A percentile compares a stretch with the other conserved stretches of the same genome.
These are phyloP conservation scores for Amyloporia xantha DNA, from an alignment of 768 basidiomycete genomes.

Conservation along the genomic window DNA sequence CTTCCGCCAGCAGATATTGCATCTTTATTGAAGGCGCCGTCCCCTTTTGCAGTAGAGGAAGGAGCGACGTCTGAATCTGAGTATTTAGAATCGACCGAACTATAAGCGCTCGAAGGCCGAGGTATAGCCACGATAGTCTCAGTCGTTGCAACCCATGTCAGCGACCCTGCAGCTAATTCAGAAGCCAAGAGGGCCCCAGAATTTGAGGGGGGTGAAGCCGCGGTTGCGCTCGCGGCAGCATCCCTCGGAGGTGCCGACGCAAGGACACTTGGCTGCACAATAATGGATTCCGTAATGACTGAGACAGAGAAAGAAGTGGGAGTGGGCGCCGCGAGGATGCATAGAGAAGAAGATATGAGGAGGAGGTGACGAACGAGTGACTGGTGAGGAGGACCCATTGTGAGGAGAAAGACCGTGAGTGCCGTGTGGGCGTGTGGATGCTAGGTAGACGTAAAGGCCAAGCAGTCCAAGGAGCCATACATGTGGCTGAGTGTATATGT, in stretches of 20 bases:
- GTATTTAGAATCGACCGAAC: neutral
- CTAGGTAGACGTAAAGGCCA: neutral
- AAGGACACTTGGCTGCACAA: neutral
- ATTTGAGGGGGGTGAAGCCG: neutral
- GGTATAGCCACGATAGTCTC: neutral
- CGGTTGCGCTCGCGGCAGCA: neutral
- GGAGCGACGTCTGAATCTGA: neutral
- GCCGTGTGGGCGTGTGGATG: conserved; percentile 19
- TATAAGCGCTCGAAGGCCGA: neutral
- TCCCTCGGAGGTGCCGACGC: neutral
- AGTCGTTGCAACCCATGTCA: neutral
- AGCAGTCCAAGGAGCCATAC: neutral
- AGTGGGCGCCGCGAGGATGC: conserved; percentile 13
- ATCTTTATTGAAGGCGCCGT: neutral
- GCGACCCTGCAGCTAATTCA: neutral
- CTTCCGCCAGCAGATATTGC: neutral
- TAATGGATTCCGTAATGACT: neutral
- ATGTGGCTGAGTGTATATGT: neutral
- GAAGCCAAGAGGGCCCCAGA: neutral
- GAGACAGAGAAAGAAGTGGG: conserved; percentile 3
- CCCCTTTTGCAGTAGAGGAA: neutral
- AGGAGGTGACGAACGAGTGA: conserved; percentile 8
- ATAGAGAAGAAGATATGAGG: conserved; percentile 12
- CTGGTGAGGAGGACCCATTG: conserved; percentile 7
- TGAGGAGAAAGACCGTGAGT: conserved; percentile 1